Conservation (phyloP, 2,329 filamentous ascomycete genomes). For the Sarocladium brachiariae region DNA sequence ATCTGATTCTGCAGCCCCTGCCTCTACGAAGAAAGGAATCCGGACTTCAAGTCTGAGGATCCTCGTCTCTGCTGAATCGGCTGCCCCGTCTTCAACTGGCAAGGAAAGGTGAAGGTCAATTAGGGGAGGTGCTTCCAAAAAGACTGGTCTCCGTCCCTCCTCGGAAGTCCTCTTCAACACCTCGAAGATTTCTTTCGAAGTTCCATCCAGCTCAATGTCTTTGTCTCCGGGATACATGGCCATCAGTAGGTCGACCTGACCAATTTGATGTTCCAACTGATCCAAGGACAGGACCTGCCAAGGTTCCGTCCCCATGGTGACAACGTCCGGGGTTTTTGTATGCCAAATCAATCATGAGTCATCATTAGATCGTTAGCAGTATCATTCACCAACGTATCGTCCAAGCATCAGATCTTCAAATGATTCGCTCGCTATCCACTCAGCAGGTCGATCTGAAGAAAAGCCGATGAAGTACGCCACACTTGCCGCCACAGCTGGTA, state of each 20-base stretch:
- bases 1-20: constrained; percentile 11
- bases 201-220: constrained; percentile 23
- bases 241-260: constrained; percentile 42
- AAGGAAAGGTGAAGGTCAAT: background rate
- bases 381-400: too few relatives aligned
- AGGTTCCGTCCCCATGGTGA: background rate
- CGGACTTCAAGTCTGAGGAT: background rate
- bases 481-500: too few relatives aligned
- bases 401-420: too few relatives aligned
- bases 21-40: constrained; percentile 9
- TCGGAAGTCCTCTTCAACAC: constrained; percentile 17
- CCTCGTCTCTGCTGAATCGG: background rate
- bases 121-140: background rate
- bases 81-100: background rate
- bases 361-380: too few relatives aligned
- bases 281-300: constrained; percentile 29
- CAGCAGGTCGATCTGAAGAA: background rate
- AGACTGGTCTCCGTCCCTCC: background rate
- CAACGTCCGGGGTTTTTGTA: background rate
- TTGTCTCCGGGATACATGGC: constrained; percentile 41
- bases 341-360: background rate
- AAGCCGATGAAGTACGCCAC: too few relatives aligned
- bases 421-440: too few relatives aligned
- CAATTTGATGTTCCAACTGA: constrained; percentile 39
- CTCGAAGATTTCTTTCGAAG: constrained; percentile 14